phyloP scores from a whole-genome alignment of 1,284 basidiomycete genomes.

The Marasmius oreades region DNA sequence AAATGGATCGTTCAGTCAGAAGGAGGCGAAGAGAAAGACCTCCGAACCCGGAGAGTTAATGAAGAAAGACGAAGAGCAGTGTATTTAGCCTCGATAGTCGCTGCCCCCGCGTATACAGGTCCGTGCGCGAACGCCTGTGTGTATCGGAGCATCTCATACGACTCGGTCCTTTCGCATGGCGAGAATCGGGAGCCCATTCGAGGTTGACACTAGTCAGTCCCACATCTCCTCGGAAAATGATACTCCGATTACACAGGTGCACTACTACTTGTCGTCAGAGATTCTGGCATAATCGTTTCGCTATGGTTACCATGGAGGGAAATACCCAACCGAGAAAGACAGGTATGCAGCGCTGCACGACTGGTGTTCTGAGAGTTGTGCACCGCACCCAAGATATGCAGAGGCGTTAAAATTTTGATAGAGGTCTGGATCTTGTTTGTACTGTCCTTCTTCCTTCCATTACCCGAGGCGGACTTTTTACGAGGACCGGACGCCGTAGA shows the following conservation, averaged over 20 bases:
- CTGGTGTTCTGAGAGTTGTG: neutral
- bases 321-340: slow-evolving; percentile 11
- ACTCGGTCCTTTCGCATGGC: too few relatives aligned
- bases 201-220: too few relatives aligned
- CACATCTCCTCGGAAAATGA: too few relatives aligned
- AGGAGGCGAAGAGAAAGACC: too few relatives aligned
- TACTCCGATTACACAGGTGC: neutral
- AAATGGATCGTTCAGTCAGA: too few relatives aligned
- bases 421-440: slow-evolving; percentile 6
- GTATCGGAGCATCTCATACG: too few relatives aligned
- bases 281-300: neutral
- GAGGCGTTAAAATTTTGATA: slow-evolving; percentile 11
- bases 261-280: neutral
- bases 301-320: neutral
- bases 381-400: slow-evolving; percentile 8
- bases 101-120: too few relatives aligned
- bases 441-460: slow-evolving; percentile 8
- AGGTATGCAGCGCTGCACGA: slow-evolving; percentile 7
- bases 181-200: too few relatives aligned
- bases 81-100: too few relatives aligned
- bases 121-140: too few relatives aligned
- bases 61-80: too few relatives aligned
- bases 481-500: neutral
- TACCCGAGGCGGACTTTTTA: slow-evolving; percentile 4
- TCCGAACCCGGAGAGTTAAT: too few relatives aligned